Evolutionary conservation across 2,329 filamentous ascomycete species (phyloP), one percentile per base, ranked within the genome.

Genomic region (Trichoderma citrinoviride): DNA sequence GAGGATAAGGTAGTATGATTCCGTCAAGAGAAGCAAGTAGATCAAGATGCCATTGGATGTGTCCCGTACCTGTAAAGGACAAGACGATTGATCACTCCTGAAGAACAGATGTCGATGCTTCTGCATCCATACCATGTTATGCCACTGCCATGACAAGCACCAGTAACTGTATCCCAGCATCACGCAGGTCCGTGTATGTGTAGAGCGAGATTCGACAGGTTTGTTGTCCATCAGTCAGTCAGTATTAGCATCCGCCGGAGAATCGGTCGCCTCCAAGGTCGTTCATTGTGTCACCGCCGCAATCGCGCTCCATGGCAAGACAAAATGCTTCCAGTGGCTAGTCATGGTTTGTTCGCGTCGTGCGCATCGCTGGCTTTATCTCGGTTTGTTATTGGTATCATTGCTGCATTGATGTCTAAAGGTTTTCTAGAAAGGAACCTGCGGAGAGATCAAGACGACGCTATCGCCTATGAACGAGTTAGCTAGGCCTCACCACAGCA

Each of bases 381-480:
- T 55, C 43, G 25, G 17, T 23, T 64, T 49, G 2, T 60, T 17
- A 41, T 54, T 61, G 50, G 33, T 64, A 52, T 56, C 29, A 44
- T 19, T 62, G 60, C 25, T 54, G 49, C 23, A 61, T 58, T 29
- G 33, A 54, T 71, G 49, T 41, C 52, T 60, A 55, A 37, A 4
- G 8, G 5, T 10, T 46, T 37, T 23, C 64, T 73, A 81, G 68
- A 80, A 78, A 1, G 80, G 78, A 47, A 77, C 82, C 70, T 86
- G 84, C 15, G 88, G 88, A 62, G 88, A 90, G 71, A 90, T 89
- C 72, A 91, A 81, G 66, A 91, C 87, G 61, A 91, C 89, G 66
- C 88, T 90, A 72, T 91, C 89, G 69, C 89, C 88, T 91, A 68
- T 49, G 27, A 54, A 21, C 21, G 29, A 62, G 68, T 78, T 57